A percentile compares a stretch with the other conserved stretches of the same genome.
Evolutionary conservation across 441 rosid species (phyloP).

Genomic region (Gossypium davidsonii): DNA sequence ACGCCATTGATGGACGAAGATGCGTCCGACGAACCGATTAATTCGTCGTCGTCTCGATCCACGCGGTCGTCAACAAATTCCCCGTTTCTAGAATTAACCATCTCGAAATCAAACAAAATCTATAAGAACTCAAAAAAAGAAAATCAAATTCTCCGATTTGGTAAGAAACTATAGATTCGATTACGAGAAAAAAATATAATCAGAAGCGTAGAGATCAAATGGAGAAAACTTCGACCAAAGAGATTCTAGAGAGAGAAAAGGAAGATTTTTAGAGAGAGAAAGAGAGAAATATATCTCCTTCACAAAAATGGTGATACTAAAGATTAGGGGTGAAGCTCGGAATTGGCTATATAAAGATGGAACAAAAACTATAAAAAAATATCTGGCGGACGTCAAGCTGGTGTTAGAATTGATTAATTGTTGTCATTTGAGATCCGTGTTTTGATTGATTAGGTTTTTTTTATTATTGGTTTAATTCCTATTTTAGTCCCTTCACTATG

Average conservation of each 20-base stretch:
- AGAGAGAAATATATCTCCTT: constrained; percentile 7
- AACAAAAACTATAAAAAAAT: neutral
- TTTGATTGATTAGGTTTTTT: neutral
- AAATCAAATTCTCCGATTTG: constrained; percentile 9
- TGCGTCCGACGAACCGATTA: constrained; percentile 19
- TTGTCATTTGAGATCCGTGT: constrained; percentile 36
- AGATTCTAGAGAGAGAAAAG: neutral
- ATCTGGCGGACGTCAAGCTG: constrained; percentile 34
- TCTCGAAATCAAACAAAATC: constrained; percentile 17
- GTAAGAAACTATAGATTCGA: constrained; percentile 1
- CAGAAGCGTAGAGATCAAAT: neutral
- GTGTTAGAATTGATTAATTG: constrained; percentile 16
- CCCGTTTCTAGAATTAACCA: constrained; percentile 45
- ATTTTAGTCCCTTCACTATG: no score
- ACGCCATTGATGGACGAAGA: constrained; percentile 21
- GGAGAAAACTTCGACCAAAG: neutral
- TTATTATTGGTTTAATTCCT: neutral
- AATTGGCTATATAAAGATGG: neutral
- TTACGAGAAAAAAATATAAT: neutral
- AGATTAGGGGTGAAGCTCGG: neutral
- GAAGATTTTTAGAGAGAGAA: neutral
- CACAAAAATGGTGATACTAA: neutral
- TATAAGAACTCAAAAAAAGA: neutral
- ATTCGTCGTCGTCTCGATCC: constrained; percentile 38
- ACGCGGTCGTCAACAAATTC: constrained; percentile 31